Evolutionary conservation across 2,329 filamentous ascomycete species (phyloP).

Genomic region (Pseudopyricularia javanii): DNA sequence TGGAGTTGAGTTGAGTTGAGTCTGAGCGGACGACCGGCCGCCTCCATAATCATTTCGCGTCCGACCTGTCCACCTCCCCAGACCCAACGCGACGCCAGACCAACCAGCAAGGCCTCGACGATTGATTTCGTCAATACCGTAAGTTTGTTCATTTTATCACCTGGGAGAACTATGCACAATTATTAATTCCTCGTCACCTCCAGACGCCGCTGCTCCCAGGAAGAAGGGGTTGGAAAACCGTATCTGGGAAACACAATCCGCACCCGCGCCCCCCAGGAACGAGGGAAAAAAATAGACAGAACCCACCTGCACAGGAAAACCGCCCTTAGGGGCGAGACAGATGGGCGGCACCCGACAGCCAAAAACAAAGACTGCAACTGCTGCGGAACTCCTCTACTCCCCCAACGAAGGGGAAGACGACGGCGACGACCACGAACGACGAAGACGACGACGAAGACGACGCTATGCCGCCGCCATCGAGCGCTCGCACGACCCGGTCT

Average conservation of each 20-base stretch:
- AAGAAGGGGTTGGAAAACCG: too few species aligned
- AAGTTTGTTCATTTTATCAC: neutral
- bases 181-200: neutral
- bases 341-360: neutral
- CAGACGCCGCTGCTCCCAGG: neutral
- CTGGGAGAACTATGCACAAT: neutral
- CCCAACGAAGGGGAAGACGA: too few species aligned
- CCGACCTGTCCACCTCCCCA: neutral
- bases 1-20: neutral
- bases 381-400: neutral
- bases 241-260: too few species aligned
- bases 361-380: neutral
- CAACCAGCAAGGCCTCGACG: neutral
- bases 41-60: slow-evolving; percentile 1
- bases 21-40: neutral
- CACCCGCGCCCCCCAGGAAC: neutral
- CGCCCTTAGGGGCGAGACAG: neutral
- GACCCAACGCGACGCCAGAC: neutral
- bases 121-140: neutral
- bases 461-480: neutral
- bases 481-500: neutral
- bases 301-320: neutral
- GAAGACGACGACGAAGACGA: neutral
- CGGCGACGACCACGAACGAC: too few species aligned
- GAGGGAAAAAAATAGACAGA: neutral